A percentile compares a stretch with the other conserved stretches of the same genome.
phyloP scores from a whole-genome alignment of 2,329 filamentous ascomycete genomes.

The Alternaria infectoria region DNA sequence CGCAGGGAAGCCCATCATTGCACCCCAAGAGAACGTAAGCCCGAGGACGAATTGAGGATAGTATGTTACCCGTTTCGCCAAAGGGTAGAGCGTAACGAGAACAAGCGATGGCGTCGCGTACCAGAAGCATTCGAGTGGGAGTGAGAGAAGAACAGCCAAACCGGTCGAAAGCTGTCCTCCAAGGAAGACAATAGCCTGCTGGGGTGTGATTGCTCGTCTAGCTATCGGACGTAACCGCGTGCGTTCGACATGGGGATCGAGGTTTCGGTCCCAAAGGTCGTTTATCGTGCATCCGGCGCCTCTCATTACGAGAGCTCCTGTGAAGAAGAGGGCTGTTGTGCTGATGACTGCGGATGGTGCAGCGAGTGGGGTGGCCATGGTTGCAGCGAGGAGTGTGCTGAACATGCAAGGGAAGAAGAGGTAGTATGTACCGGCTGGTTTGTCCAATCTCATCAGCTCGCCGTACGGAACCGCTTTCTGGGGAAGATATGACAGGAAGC shows the following conservation, averaged over 20 bases:
- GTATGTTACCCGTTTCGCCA: constrained; percentile 85
- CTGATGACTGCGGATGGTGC: constrained; percentile 66
- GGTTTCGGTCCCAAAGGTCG: constrained; percentile 86
- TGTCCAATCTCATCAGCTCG: constrained; percentile 81
- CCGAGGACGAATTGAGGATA: constrained; percentile 87
- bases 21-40: constrained; percentile 86
- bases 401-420: constrained; percentile 87
- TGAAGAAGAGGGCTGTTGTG: constrained; percentile 72
- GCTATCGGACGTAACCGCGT: constrained; percentile 82
- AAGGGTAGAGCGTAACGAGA: constrained; percentile 76
- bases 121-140: constrained; percentile 74
- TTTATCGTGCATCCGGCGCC: constrained; percentile 89
- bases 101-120: constrained; percentile 78
- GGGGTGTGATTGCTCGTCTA: constrained; percentile 74
- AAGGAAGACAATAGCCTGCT: constrained; percentile 75
- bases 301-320: constrained; percentile 82
- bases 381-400: constrained; percentile 80
- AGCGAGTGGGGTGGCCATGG: constrained; percentile 67
- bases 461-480: constrained; percentile 77
- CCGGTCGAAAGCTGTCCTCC: constrained; percentile 76
- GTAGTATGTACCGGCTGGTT: constrained; percentile 81
- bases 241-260: constrained; percentile 79
- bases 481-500: constrained; percentile 74
- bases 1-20: constrained; percentile 85
- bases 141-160: constrained; percentile 75